Conservation (phyloP, 2,329 filamentous ascomycete genomes). For the Aspergillus melleus region DNA sequence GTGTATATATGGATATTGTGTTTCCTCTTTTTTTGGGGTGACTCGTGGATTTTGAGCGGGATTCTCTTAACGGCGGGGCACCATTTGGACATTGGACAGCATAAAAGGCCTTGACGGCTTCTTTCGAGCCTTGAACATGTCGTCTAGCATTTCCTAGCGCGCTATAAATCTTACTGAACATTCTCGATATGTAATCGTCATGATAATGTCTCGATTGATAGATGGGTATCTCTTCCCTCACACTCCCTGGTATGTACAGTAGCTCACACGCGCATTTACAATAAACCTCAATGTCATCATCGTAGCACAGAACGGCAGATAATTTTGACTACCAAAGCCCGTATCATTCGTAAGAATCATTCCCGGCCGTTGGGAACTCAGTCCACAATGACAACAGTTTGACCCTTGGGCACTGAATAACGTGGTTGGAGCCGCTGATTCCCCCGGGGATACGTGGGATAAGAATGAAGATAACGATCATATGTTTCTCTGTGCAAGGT, state of each 20-base stretch:
- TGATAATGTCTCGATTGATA: neutral
- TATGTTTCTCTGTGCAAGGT: conserved; percentile 18
- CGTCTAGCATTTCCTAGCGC: neutral
- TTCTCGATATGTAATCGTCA: neutral
- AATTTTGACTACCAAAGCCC: neutral
- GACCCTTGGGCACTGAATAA: conserved; percentile 21
- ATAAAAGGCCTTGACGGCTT: too few relatives aligned
- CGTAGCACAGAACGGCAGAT: neutral
- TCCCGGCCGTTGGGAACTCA: conserved; percentile 6
- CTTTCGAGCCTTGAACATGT: neutral
- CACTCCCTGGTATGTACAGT: conserved; percentile 4
- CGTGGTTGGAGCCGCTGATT: conserved; percentile 20
- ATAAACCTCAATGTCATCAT: neutral
- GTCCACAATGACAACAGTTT: conserved; percentile 31
- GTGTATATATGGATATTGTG: neutral
- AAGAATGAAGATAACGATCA: conserved; percentile 17
- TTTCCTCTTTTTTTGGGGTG: neutral
- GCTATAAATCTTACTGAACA: neutral
- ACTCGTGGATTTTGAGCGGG: neutral
- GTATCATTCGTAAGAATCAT: neutral
- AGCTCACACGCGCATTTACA: conserved; percentile 7
- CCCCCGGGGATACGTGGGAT: conserved; percentile 25
- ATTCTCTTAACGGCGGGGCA: neutral
- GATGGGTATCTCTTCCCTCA: conserved; percentile 24
- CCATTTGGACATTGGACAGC: neutral